Conservation (phyloP, 495 filamentous ascomycete genomes). For the Cladorrhinum samala region DNA sequence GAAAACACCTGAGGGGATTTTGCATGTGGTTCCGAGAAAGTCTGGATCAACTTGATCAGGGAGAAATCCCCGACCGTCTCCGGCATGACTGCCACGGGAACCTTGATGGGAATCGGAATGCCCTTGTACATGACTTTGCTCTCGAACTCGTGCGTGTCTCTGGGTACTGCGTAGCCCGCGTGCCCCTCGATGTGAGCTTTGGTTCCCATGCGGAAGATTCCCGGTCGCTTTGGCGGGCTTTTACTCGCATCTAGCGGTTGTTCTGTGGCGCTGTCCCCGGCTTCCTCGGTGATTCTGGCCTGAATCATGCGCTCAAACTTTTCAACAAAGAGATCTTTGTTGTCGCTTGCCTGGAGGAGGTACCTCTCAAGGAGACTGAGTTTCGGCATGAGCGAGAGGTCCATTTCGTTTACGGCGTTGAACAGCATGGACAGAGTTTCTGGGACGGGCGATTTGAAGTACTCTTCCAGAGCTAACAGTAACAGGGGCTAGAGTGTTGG, state of each 20-base stretch:
- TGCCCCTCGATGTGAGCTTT: conserved; percentile 47
- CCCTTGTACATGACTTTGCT: conserved; percentile 90
- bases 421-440: conserved; percentile 89
- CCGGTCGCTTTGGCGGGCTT: conserved; percentile 40
- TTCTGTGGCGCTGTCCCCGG: conserved; percentile 32
- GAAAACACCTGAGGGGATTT: conserved; percentile 80
- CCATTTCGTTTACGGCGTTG: conserved; percentile 91
- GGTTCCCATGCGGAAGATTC: conserved; percentile 48
- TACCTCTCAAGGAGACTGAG: conserved; percentile 76
- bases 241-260: conserved; percentile 42
- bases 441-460: conserved; percentile 86
- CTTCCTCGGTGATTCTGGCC: conserved; percentile 49
- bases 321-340: conserved; percentile 93
- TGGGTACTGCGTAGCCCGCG: conserved; percentile 58
- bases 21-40: conserved; percentile 74
- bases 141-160: conserved; percentile 97
- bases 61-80: conserved; percentile 98
- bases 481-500: conserved; percentile 67
- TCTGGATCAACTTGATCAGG: conserved; percentile 92
- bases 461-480: conserved; percentile 91
- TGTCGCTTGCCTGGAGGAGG: conserved; percentile 83
- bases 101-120: conserved; percentile 92
- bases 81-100: conserved; percentile 85
- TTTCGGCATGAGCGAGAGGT: conserved; percentile 86
- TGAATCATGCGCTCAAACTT: conserved; percentile 96